phyloP scores from a whole-genome alignment of 148 eudicot species.

The Silene uniflora region DNA sequence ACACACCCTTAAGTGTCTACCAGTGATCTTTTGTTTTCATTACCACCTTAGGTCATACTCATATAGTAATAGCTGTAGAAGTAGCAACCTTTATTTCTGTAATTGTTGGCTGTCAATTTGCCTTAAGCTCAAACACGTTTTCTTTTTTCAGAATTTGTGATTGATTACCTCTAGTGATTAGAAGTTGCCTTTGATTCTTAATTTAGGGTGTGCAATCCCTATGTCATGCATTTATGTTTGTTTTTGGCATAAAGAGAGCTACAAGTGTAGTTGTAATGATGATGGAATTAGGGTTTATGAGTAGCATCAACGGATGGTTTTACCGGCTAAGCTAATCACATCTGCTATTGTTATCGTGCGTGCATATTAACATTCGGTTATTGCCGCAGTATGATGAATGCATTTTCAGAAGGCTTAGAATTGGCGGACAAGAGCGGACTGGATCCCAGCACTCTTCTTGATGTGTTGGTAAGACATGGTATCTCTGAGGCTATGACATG shows the following conservation, averaged over 20 bases:
- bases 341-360: neutral
- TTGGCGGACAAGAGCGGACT: conserved; percentile 88
- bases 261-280: no score
- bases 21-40: no score
- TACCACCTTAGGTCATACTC: neutral
- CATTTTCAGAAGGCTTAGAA: conserved; percentile 89
- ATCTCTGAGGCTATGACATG: neutral
- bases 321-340: neutral
- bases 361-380: conserved; percentile 6
- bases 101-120: no score
- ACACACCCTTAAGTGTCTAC: no score
- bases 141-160: no score
- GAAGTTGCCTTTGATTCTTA: no score
- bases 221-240: neutral
- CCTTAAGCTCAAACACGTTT: no score
- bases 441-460: conserved; percentile 70
- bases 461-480: conserved; percentile 63
- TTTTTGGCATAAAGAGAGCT: neutral
- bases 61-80: neutral
- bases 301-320: no score
- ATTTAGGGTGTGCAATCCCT: no score
- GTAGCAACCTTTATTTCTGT: neutral
- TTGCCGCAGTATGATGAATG: conserved; percentile 84
- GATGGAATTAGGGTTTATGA: neutral
- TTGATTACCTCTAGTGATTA: no score